phyloP scores from a whole-genome alignment of 768 basidiomycete species.

The Kockovaella imperatae region DNA sequence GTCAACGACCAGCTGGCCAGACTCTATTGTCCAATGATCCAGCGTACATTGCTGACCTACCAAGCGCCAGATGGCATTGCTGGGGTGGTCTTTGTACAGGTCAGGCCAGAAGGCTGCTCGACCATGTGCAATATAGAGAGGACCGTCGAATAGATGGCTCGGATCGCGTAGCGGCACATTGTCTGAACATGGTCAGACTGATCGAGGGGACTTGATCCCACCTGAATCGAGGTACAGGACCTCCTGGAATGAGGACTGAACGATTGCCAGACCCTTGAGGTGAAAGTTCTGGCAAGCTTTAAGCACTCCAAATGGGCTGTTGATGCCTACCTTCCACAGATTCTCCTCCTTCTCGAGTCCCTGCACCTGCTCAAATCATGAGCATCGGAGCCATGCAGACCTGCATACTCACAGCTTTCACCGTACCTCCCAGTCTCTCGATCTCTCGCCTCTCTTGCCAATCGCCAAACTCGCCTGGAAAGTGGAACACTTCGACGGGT shows the following conservation, averaged over 20 bases:
- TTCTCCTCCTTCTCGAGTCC: slow-evolving; percentile 21
- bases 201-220: slow-evolving; percentile 1
- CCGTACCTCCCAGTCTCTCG: slow-evolving; percentile 41
- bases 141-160: slow-evolving; percentile 44
- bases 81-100: slow-evolving; percentile 47
- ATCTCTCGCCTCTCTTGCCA: slow-evolving; percentile 27
- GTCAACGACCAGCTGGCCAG: slow-evolving; percentile 47
- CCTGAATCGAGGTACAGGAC: slow-evolving; percentile 46
- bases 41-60: slow-evolving; percentile 43
- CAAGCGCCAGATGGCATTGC: slow-evolving; percentile 48
- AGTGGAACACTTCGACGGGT: slow-evolving; percentile 48
- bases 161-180: slow-evolving; percentile 46
- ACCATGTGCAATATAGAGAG: slow-evolving; percentile 34
- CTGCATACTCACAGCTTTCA: slow-evolving; percentile 23
- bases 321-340: slow-evolving; percentile 32
- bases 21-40: slow-evolving; percentile 46
- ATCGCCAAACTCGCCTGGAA: slow-evolving; percentile 44
- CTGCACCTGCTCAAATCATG: background rate
- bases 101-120: slow-evolving; percentile 49
- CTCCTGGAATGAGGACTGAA: slow-evolving; percentile 43
- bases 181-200: slow-evolving; percentile 25
- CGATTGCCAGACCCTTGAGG: slow-evolving; percentile 45
- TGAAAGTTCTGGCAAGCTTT: slow-evolving; percentile 23
- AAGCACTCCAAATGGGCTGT: background rate
- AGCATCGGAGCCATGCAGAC: background rate